These are phyloP conservation scores for Kazachstania psychrophila DNA, from an alignment of 805 yeast genomes.

Conservation along the genomic window DNA sequence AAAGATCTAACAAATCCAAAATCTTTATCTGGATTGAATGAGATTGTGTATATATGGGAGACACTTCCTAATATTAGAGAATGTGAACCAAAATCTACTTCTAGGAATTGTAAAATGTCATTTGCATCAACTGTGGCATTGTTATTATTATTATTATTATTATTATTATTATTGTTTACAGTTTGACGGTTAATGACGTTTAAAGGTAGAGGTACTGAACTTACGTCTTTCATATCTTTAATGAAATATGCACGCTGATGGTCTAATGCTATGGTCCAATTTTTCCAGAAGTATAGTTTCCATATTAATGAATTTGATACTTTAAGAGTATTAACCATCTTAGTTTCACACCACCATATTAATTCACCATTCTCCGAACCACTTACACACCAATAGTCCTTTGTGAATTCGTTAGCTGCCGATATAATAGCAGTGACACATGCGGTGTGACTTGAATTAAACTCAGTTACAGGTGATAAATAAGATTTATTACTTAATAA, in stretches of 20 bases:
- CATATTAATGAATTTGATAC: slow-evolving; percentile 18
- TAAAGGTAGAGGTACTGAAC: slow-evolving; percentile 12
- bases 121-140: background rate
- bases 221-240: slow-evolving; percentile 15
- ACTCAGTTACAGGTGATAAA: slow-evolving; percentile 27
- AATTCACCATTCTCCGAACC: slow-evolving; percentile 28
- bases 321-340: slow-evolving; percentile 10
- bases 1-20: slow-evolving; percentile 18
- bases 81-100: slow-evolving; percentile 29
- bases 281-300: slow-evolving; percentile 16
- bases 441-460: slow-evolving; percentile 20
- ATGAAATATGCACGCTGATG: slow-evolving; percentile 19
- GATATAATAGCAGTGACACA: slow-evolving; percentile 28
- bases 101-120: slow-evolving; percentile 15
- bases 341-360: slow-evolving; percentile 30
- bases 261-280: slow-evolving; percentile 21
- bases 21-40: slow-evolving; percentile 18
- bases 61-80: slow-evolving; percentile 17
- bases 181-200: too few species aligned
- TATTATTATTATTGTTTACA: too few species aligned
- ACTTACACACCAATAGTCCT: slow-evolving; percentile 23
- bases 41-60: slow-evolving; percentile 14
- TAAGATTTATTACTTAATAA: slow-evolving; percentile 28
- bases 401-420: slow-evolving; percentile 16
- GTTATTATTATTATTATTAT: background rate